Evolutionary conservation across 805 yeast genomes (phyloP), one percentile per base, ranked within the genome.

Genomic region (Kluyveromyces dobzhanskii): DNA sequence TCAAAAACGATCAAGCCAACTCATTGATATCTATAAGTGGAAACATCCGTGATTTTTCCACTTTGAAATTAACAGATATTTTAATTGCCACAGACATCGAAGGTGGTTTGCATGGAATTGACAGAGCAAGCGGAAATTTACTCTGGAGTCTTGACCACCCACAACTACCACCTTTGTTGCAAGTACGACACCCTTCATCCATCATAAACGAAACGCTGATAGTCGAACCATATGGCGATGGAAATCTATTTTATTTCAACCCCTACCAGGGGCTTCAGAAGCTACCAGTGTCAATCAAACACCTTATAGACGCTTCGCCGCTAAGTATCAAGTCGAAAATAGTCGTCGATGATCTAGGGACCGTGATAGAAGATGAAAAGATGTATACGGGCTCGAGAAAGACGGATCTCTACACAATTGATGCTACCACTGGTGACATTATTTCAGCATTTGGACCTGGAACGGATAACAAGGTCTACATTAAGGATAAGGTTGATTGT

Each of bases 191-290:
- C 29, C 49, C 54, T 8, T 25, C 47, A 8, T 34, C 35, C 6
- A 21, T 35, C 6, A 47, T 48, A 2, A 54, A 53, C 27, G 65
- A 60, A 37, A 73, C 80, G 0, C 84, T 97, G 90, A 79, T 90
- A 38, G 90, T 92, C 1, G 98, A 92, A 49, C 97, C 97, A 0
- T 74, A 71, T 46, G 80, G 78, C 4, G 95, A 84, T 42, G 98
- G 98, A 1, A 66, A 80, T 0, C 66, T 92, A 3, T 88, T 80
- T 57, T 85, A 78, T 54, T 90, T 90, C 60, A 78, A 84, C 12
- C 77, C 78, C 13, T 75, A 74, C 25, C 56, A 59, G 29, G 97
- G 97, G 0, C 61, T 92, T 17, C 85, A 83, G 52, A 81, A 76
- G 53, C 67, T 92, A 3, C 96, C 97, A 0, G 73, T 90, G 0